These are phyloP conservation scores for Leishmania lainsoni DNA, from an alignment of 208 protist genomes.

Conservation along the genomic window DNA sequence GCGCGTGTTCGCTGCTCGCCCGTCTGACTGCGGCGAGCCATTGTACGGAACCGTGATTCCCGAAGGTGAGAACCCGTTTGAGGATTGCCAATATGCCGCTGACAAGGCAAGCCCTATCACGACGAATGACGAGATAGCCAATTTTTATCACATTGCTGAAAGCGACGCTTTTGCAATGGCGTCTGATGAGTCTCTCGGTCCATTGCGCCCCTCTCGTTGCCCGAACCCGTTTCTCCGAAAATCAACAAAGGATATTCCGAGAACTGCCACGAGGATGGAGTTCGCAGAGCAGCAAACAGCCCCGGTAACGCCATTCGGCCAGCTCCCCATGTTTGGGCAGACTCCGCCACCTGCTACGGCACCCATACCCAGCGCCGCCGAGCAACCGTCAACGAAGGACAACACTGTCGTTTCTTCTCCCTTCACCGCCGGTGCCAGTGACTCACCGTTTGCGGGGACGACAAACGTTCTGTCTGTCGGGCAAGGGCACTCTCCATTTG, in stretches of 20 bases:
- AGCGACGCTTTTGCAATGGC: constrained; percentile 60
- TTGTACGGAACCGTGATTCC: constrained; percentile 52
- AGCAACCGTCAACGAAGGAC: background rate
- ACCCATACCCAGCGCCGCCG: constrained; percentile 7
- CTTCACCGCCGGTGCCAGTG: constrained; percentile 35
- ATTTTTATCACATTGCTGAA: constrained; percentile 32
- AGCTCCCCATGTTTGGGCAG: constrained; percentile 84
- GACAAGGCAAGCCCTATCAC: background rate
- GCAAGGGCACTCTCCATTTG: constrained; percentile 45
- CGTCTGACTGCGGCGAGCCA: constrained; percentile 40
- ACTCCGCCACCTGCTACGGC: constrained; percentile 10
- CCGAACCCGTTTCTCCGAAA: constrained; percentile 51
- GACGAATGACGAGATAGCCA: background rate
- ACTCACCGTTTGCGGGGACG: constrained; percentile 38
- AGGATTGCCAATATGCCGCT: background rate
- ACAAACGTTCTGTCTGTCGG: constrained; percentile 47
- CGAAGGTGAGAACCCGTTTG: constrained; percentile 64
- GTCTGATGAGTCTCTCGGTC: constrained; percentile 41
- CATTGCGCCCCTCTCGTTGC: constrained; percentile 45
- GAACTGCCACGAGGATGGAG: constrained; percentile 15
- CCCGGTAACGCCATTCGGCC: constrained; percentile 74
- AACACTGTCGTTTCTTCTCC: constrained; percentile 54
- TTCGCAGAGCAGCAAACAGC: constrained; percentile 42
- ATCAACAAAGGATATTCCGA: constrained; percentile 11
- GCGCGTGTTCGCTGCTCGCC: constrained; percentile 79